Conservation (phyloP, 495 filamentous ascomycete genomes). For the Neurospora sp. region DNA sequence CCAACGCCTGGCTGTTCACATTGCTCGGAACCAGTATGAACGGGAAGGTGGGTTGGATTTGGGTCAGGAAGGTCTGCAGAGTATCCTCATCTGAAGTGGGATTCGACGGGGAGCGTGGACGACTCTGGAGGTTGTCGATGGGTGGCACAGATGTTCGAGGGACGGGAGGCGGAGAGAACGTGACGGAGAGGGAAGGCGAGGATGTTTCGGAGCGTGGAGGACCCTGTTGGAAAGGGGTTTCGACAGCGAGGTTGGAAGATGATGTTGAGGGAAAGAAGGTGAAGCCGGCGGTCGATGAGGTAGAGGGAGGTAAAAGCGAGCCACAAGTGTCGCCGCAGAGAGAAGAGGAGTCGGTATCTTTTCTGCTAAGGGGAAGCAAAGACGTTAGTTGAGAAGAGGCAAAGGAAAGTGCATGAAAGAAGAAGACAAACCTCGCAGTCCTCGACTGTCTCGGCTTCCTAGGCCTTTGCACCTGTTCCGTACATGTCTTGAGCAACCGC, state of each 20-base stretch:
- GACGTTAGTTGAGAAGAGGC: not conserved
- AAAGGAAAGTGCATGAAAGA: not conserved
- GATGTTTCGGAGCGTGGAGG: not conserved
- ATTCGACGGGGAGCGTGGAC: not conserved
- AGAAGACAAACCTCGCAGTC: not conserved
- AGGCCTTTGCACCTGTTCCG: not conserved
- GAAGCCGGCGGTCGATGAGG: not conserved
- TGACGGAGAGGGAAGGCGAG: not conserved
- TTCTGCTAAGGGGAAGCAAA: not conserved
- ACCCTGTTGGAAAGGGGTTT: not conserved
- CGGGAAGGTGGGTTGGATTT: not conserved
- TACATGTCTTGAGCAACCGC: not conserved
- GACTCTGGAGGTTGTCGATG: not conserved
- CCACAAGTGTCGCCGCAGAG: not conserved
- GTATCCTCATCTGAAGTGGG: not conserved
- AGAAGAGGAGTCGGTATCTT: not conserved
- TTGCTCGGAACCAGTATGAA: not conserved
- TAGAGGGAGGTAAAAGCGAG: not conserved
- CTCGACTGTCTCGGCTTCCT: not conserved
- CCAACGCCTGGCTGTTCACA: not conserved
- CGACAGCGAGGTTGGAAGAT: not conserved
- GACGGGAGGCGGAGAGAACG: not conserved
- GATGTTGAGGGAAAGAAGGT: not conserved
- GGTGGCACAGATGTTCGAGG: not conserved
- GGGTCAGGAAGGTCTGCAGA: not conserved